Percentiles rank a stretch among this genome's conserved stretches.
phyloP scores from a whole-genome alignment of 1,284 basidiomycete species.

The Apiotrichum gracile region DNA sequence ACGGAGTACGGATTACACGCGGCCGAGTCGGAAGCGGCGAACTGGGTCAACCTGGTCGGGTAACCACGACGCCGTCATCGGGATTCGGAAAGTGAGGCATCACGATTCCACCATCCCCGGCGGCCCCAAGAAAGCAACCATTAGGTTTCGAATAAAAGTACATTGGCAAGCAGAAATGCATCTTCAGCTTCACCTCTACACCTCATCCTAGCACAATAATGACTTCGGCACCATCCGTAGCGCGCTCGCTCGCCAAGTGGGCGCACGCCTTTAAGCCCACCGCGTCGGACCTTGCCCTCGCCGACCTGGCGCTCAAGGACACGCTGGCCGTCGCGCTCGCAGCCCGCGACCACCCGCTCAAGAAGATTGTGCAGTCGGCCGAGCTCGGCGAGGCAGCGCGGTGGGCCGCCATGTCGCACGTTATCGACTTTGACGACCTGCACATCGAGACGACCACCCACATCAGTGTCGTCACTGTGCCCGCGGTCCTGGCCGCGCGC shows the following conservation, averaged over 20 bases:
- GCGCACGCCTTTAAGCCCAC: constrained; percentile 4
- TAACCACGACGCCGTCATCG: no score
- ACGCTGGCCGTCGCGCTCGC: constrained; percentile 7
- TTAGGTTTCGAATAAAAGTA: no score
- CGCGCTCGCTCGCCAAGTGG: constrained; percentile 6
- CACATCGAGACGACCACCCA: constrained; percentile 11
- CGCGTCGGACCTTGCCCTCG: constrained; percentile 5
- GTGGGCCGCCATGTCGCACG: constrained; percentile 9
- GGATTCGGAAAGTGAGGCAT: no score
- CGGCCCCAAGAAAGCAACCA: no score
- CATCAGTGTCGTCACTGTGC: constrained; percentile 6
- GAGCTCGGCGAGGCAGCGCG: constrained; percentile 4
- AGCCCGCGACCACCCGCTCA: constrained; percentile 5
- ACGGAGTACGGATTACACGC: no score
- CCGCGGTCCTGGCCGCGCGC: constrained; percentile 2
- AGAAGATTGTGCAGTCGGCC: not conserved
- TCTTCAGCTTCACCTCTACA: no score
- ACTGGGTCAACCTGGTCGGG: no score
- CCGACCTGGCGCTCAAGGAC: constrained; percentile 8
- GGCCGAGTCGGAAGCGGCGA: no score
- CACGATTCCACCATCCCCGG: no score
- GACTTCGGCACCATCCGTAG: not conserved
- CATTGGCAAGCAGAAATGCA: no score
- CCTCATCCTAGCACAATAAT: no score
- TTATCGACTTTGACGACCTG: constrained; percentile 10